phyloP scores from a whole-genome alignment of 2,329 filamentous ascomycete genomes.

The Fusarium lateritium region DNA sequence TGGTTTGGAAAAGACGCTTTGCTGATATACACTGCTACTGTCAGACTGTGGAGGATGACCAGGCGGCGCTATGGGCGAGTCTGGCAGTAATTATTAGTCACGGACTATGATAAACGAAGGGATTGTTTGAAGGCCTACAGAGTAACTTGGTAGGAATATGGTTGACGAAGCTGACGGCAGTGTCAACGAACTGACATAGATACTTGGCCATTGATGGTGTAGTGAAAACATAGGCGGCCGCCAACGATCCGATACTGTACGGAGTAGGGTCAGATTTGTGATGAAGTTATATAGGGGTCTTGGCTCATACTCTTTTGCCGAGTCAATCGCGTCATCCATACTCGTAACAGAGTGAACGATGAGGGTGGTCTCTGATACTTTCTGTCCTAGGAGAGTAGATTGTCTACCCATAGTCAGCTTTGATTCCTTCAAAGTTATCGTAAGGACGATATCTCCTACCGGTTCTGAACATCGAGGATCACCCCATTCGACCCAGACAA shows the following conservation, averaged over 20 bases:
- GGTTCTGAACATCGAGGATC: slow-evolving; percentile 25
- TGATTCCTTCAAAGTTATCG: rapidly evolving
- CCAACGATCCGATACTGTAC: slow-evolving; percentile 16
- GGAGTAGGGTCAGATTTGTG: not conserved
- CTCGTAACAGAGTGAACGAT: slow-evolving; percentile 34
- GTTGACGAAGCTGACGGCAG: slow-evolving; percentile 26
- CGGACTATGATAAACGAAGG: not conserved
- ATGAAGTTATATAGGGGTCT: rapidly evolving
- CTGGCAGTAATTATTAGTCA: not conserved
- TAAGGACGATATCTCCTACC: no score
- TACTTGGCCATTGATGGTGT: slow-evolving; percentile 33
- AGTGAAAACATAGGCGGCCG: slow-evolving; percentile 30
- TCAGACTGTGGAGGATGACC: slow-evolving; percentile 10
- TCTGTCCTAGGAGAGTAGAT: slow-evolving; percentile 13
- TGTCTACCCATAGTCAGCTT: not conserved
- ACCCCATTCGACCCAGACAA: slow-evolving; percentile 26
- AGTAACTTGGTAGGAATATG: slow-evolving; percentile 24
- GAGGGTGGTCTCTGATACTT: slow-evolving; percentile 23
- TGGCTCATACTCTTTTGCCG: slow-evolving; percentile 6
- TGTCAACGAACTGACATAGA: slow-evolving; percentile 25
- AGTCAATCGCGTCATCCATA: slow-evolving; percentile 38
- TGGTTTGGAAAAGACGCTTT: slow-evolving; percentile 16
- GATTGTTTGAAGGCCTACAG: not conserved
- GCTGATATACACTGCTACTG: slow-evolving; percentile 4
- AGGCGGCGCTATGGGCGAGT: slow-evolving; percentile 17